Percentiles rank a stretch among this genome's conserved stretches.
Evolutionary conservation across 176 grass and related monocot species (phyloP).

Genomic region (Bonia amplexicaulis): DNA sequence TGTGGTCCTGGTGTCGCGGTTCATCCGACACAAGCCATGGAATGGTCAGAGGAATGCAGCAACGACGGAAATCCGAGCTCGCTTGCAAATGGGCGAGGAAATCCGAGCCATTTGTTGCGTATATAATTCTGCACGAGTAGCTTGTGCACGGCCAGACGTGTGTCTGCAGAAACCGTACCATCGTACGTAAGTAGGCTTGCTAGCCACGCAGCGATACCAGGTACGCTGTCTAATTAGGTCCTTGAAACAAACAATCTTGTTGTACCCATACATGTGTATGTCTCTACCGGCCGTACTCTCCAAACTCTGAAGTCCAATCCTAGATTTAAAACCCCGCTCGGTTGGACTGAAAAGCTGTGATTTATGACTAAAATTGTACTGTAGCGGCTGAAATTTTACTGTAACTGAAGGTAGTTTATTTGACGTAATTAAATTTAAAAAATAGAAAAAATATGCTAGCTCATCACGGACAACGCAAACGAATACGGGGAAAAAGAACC

Average conservation of each 20-base stretch:
- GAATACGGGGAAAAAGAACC: too few relatives aligned
- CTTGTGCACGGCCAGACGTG: background rate
- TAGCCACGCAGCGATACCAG: background rate
- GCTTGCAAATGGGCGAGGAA: background rate
- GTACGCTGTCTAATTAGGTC: background rate
- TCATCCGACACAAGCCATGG: background rate
- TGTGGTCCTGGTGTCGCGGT: background rate
- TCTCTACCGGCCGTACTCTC: background rate
- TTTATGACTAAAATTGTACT: too few relatives aligned
- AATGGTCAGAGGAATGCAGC: background rate
- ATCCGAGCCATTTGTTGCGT: background rate
- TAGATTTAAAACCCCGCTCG: too few relatives aligned
- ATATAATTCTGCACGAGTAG: background rate
- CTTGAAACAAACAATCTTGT: background rate
- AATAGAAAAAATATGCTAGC: too few relatives aligned
- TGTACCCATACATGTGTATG: background rate
- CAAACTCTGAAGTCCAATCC: background rate
- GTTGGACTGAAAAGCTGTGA: too few relatives aligned
- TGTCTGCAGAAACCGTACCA: background rate
- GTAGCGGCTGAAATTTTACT: too few relatives aligned
- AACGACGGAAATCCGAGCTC: background rate
- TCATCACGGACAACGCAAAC: too few relatives aligned
- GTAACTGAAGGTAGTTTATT: too few relatives aligned
- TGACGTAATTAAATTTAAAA: too few relatives aligned
- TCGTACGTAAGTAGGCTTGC: slow-evolving; percentile 5